Conservation (phyloP, 352 stramenopile species). For the Phytophthora ohioensis region DNA sequence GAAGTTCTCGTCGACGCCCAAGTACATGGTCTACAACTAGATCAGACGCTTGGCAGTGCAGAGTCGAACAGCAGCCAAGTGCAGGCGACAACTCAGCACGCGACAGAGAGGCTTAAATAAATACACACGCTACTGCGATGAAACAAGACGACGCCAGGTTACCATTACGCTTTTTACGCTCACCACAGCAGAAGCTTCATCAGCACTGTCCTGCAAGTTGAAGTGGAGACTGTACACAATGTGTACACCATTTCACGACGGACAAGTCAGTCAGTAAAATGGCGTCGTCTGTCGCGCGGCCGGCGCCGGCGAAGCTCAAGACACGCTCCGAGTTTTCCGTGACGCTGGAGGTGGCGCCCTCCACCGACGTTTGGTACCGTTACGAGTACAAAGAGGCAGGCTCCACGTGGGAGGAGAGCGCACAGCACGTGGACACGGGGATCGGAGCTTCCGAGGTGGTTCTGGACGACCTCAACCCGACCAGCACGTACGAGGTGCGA, state of each 20-base stretch:
- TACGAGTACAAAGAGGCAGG: conserved; percentile 81
- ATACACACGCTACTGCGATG: conserved; percentile 35
- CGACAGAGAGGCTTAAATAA: conserved; percentile 34
- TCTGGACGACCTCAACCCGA: conserved; percentile 89
- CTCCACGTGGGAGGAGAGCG: conserved; percentile 46
- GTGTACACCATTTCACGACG: neutral
- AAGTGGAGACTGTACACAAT: neutral
- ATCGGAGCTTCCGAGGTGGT: conserved; percentile 56
- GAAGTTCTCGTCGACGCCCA: conserved; percentile 99
- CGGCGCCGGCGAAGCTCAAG: conserved; percentile 76
- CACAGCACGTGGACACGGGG: conserved; percentile 52
- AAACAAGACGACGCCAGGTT: neutral
- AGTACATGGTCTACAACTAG: conserved; percentile 99
- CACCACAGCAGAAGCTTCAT: no score
- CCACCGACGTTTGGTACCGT: conserved; percentile 52
- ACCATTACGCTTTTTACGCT: no score
- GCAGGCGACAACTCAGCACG: conserved; percentile 6
- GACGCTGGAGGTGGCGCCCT: conserved; percentile 64
- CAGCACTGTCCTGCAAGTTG: no score
- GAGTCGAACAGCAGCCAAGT: conserved; percentile 11
- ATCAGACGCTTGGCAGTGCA: conserved; percentile 14
- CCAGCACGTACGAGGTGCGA: conserved; percentile 89
- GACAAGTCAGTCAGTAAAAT: conserved; percentile 12
- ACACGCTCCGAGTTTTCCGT: conserved; percentile 84
- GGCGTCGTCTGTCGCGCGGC: conserved; percentile 30